Conservation (phyloP, 176 grass and related monocot species). For the Cenchrus purpureus region DNA sequence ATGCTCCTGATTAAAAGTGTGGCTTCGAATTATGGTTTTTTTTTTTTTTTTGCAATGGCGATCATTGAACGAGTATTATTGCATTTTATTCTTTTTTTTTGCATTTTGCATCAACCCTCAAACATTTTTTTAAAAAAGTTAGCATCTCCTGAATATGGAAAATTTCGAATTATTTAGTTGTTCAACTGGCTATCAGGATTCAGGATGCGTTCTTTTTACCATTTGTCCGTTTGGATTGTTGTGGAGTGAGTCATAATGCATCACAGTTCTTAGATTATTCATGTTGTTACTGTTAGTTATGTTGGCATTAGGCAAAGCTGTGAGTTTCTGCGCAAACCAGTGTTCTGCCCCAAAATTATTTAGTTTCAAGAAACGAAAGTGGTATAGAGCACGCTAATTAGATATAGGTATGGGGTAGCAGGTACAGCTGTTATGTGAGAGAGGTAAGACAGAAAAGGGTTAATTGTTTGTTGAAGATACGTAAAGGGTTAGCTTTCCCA, state of each 20-base stretch:
- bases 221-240: not conserved
- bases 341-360: constrained; percentile 1
- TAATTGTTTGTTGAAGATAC: not conserved
- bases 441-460: not conserved
- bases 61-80: not conserved
- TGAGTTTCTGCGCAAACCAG: not conserved
- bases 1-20: not conserved
- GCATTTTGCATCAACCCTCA: not conserved
- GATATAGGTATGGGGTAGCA: not conserved
- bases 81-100: not conserved
- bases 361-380: constrained; percentile 3
- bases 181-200: not conserved
- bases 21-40: not conserved
- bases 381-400: not conserved
- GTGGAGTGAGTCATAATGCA: not conserved
- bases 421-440: not conserved
- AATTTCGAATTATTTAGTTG: not conserved
- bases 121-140: not conserved
- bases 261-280: constrained; percentile 3
- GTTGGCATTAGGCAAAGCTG: not conserved
- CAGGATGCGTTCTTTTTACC: not conserved
- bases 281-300: not conserved
- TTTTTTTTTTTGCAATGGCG: not conserved
- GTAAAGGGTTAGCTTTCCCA: not conserved
- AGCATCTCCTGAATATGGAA: not conserved